Percentiles rank a stretch among this genome's conserved stretches.
phyloP scores from a whole-genome alignment of 1,139 yeast genomes.

The Hansenula lynferdii region DNA sequence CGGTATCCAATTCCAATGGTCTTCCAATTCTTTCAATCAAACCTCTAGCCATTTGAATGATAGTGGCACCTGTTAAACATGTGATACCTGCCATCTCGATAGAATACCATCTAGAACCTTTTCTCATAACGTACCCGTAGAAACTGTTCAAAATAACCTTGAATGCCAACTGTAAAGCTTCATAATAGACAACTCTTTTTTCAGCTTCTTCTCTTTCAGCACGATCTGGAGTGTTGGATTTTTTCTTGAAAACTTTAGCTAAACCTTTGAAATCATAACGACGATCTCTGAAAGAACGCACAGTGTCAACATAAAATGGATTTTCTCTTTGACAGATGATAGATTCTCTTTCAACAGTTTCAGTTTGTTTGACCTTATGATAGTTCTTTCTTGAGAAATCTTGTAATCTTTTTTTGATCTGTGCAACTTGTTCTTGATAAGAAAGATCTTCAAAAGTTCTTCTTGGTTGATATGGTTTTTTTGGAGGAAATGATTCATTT shows the following conservation, averaged over 20 bases:
- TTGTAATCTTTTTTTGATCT: slow-evolving; percentile 72
- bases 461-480: slow-evolving; percentile 48
- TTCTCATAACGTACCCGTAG: slow-evolving; percentile 98
- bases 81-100: slow-evolving; percentile 99
- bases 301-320: slow-evolving; percentile 95
- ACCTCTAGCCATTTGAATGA: slow-evolving; percentile 93
- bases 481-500: slow-evolving; percentile 71
- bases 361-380: slow-evolving; percentile 74
- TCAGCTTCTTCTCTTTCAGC: slow-evolving; percentile 76
- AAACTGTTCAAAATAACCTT: slow-evolving; percentile 95
- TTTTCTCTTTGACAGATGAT: slow-evolving; percentile 97
- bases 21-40: slow-evolving; percentile 94
- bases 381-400: slow-evolving; percentile 86
- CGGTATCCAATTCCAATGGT: slow-evolving; percentile 95
- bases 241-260: slow-evolving; percentile 93
- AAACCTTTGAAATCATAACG: slow-evolving; percentile 93
- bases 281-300: slow-evolving; percentile 90
- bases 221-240: slow-evolving; percentile 50
- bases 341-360: slow-evolving; percentile 85
- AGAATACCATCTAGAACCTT: slow-evolving; percentile 98
- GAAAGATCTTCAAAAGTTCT: slow-evolving; percentile 71
- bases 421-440: slow-evolving; percentile 71
- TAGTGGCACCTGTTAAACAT: slow-evolving; percentile 95
- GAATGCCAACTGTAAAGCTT: slow-evolving; percentile 94
- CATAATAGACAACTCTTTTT: slow-evolving; percentile 91